phyloP scores from a whole-genome alignment of 2,329 filamentous ascomycete species.

The Pseudogymnoascus sp. region DNA sequence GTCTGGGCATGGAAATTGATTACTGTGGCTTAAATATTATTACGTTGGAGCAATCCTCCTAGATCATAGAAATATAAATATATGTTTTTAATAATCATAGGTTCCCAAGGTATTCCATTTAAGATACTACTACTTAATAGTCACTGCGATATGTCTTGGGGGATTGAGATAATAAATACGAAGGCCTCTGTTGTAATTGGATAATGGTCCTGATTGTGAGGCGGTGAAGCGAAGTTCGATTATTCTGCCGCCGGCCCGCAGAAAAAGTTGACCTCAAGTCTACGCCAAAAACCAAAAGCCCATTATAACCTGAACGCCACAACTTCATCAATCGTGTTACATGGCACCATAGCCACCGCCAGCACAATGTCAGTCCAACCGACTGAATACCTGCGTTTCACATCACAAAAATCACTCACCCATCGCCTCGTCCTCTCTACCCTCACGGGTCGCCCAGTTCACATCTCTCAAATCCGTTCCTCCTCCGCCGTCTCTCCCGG shows the following conservation, averaged over 20 bases:
- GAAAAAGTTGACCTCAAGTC: conserved; percentile 9
- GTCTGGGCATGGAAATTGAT: too few species aligned
- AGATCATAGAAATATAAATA: too few species aligned
- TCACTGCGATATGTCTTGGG: background rate
- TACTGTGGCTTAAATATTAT: too few species aligned
- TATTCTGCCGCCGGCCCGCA: conserved; percentile 8
- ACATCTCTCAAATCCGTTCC: conserved; percentile 89
- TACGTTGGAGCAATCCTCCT: too few species aligned
- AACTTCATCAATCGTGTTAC: background rate
- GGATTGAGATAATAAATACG: background rate
- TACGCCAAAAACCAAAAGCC: background rate
- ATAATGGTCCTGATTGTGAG: conserved; percentile 7
- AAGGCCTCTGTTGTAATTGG: background rate
- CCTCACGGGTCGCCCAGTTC: conserved; percentile 78
- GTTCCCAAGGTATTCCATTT: too few species aligned
- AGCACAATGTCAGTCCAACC: conserved; percentile 25
- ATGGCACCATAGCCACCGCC: conserved; percentile 5
- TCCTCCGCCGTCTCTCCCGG: conserved; percentile 80
- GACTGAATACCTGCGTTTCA: conserved; percentile 61
- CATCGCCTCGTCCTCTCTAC: conserved; percentile 84
- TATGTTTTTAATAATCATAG: too few species aligned
- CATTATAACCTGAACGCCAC: background rate
- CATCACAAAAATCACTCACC: conserved; percentile 72
- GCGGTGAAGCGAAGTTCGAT: conserved; percentile 3
- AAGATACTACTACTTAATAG: background rate